Evolutionary conservation across 2,329 filamentous ascomycete species (phyloP), one percentile per base, ranked within the genome.

Genomic region (Claviceps cyperi): DNA sequence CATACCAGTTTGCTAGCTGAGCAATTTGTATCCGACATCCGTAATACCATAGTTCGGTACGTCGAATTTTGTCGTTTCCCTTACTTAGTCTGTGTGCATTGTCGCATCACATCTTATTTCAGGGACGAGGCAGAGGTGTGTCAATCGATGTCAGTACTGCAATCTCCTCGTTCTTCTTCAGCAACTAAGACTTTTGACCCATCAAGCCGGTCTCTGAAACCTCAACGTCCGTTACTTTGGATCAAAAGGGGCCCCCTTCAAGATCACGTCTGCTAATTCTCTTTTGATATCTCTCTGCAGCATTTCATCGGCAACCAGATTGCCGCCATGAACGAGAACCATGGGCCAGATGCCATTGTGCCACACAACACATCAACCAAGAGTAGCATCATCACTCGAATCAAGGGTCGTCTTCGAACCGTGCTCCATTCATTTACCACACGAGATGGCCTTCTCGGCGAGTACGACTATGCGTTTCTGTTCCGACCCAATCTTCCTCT

Each of bases 401-500:
- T 51, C 40, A 39, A 35, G 22, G 22, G 28, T 24, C 53, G 51
- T 13, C 47, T 60, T 43, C 55, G 56, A 44, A 58, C 58, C 21
- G 38, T 64, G 19, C 54, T 52, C 35, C 68, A 66, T 52, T 66
- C 69, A 5, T 73, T 79, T 55, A 66, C 73, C 49, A 80, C 76
- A 44, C 81, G 72, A 53, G 76, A 89, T 1, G 90, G 90, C 13
- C 74, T 95, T 24, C 66, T 96, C 50, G 90, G 90, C 54, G 75
- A 81, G 58, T 96, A 96, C 66, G 85, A 96, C 73, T 96, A 96
- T 75, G 85, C 65, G 37, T 92, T 89, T 60, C 80, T 96, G 40
- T 94, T 96, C 73, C 80, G 71, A 21, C 86, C 80, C 1, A 89
- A 86, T 57, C 67, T 95, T 21, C 90, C 90, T 0, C 95, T 95